These are phyloP conservation scores for Quercus bicolor DNA, from an alignment of 306 rosid species.

Conservation along the genomic window DNA sequence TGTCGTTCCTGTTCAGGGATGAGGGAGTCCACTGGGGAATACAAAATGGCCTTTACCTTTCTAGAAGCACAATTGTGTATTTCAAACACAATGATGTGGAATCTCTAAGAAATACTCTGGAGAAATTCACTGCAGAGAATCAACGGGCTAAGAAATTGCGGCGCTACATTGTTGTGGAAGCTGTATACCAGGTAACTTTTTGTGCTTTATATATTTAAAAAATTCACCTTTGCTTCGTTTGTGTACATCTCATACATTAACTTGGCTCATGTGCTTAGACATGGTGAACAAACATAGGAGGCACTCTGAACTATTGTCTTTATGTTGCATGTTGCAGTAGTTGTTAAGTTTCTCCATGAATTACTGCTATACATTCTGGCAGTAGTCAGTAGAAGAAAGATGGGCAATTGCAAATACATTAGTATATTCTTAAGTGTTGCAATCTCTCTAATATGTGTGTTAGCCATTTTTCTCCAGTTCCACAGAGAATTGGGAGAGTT, in stretches of 20 bases:
- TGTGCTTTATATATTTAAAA: slow-evolving; percentile 1
- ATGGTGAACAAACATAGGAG: slow-evolving; percentile 10
- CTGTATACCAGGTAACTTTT: slow-evolving; percentile 79
- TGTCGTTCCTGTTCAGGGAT: slow-evolving; percentile 50
- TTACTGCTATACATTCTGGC: background rate
- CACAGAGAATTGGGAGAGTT: background rate
- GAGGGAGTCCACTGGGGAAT: slow-evolving; percentile 99
- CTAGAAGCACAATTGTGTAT: slow-evolving; percentile 85
- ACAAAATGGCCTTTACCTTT: slow-evolving; percentile 94
- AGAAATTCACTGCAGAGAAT: slow-evolving; percentile 60
- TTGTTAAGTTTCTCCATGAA: slow-evolving; percentile 8
- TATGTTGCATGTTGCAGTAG: slow-evolving; percentile 17
- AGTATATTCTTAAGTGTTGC: background rate
- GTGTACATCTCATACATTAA: background rate
- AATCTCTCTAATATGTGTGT: background rate
- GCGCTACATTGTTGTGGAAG: slow-evolving; percentile 97
- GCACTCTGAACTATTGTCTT: slow-evolving; percentile 25
- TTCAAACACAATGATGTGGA: slow-evolving; percentile 91
- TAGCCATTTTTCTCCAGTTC: background rate
- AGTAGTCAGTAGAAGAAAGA: slow-evolving; percentile 2
- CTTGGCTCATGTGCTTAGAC: background rate
- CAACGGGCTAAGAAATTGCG: slow-evolving; percentile 70
- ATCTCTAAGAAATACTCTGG: slow-evolving; percentile 72
- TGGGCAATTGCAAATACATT: slow-evolving; percentile 21
- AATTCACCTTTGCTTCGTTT: slow-evolving; percentile 17